phyloP scores from a whole-genome alignment of 768 basidiomycete species.

The Mrakia blollopis region DNA sequence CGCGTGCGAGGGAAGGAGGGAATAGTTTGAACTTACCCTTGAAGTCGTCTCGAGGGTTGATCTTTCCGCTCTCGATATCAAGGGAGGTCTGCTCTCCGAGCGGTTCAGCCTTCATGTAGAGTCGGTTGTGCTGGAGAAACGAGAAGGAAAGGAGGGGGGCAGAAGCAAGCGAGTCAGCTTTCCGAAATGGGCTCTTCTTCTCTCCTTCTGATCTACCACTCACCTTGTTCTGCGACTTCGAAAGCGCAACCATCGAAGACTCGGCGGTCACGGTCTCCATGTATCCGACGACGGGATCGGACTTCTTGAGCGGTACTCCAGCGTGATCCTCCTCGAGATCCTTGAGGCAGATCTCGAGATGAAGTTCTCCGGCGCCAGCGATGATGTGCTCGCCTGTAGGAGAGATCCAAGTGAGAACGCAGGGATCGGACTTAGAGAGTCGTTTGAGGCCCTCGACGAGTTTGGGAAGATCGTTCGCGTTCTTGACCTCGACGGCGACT shows the following conservation, averaged over 20 bases:
- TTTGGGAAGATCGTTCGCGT: slow-evolving; percentile 96
- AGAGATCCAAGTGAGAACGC: slow-evolving; percentile 88
- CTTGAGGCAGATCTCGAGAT: slow-evolving; percentile 99
- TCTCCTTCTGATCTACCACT: no score
- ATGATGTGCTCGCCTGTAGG: slow-evolving; percentile 98
- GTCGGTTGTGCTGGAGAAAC: slow-evolving; percentile 96
- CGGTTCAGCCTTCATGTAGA: slow-evolving; percentile 88
- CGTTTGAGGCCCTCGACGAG: slow-evolving; percentile 99
- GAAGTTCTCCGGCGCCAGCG: slow-evolving; percentile 97
- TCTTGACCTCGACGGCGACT: slow-evolving; percentile 99
- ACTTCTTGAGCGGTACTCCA: slow-evolving; percentile 96
- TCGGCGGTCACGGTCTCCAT: slow-evolving; percentile 95
- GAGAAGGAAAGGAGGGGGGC: no score
- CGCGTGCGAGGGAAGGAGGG: background rate
- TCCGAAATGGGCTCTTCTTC: no score
- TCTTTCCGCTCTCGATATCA: slow-evolving; percentile 81
- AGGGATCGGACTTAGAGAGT: slow-evolving; percentile 98
- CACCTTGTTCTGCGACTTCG: slow-evolving; percentile 95
- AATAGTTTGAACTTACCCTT: slow-evolving; percentile 51
- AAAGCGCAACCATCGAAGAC: slow-evolving; percentile 90
- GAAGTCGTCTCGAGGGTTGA: slow-evolving; percentile 93
- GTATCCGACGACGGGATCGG: slow-evolving; percentile 90
- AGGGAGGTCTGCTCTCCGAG: slow-evolving; percentile 87
- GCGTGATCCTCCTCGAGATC: slow-evolving; percentile 99
- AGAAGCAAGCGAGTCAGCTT: no score